Evolutionary conservation across 139 green algal genomes (phyloP).

Genomic region (Chlorella ohadii): DNA sequence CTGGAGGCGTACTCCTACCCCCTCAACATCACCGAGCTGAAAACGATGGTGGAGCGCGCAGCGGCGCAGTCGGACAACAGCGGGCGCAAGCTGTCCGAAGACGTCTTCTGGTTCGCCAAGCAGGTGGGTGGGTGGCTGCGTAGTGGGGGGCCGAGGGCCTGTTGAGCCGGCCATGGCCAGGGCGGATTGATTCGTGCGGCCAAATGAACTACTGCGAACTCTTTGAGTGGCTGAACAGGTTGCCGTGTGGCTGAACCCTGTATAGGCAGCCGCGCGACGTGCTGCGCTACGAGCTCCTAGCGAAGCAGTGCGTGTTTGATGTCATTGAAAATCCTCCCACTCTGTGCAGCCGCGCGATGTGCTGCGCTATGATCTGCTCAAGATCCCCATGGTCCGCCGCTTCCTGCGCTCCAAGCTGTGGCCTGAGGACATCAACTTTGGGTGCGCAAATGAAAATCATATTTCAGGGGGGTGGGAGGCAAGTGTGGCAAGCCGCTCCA

Average conservation of each 20-base stretch:
- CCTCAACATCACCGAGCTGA: constrained; percentile 77
- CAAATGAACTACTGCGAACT: too few species aligned
- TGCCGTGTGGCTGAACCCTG: too few species aligned
- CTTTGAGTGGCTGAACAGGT: too few species aligned
- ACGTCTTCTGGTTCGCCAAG: constrained; percentile 68
- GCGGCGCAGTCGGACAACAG: constrained; percentile 38
- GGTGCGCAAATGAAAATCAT: too few species aligned
- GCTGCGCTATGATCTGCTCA: constrained; percentile 64
- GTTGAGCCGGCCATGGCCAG: too few species aligned
- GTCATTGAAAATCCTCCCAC: too few species aligned
- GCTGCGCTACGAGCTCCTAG: constrained; percentile 66
- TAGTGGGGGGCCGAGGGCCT: too few species aligned
- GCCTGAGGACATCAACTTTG: constrained; percentile 74
- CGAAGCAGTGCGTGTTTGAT: too few species aligned
- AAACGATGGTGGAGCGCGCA: constrained; percentile 64
- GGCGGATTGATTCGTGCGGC: too few species aligned
- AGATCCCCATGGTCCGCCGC: constrained; percentile 46
- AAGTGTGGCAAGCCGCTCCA: too few species aligned
- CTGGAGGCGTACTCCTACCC: constrained; percentile 75
- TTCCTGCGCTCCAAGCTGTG: constrained; percentile 68
- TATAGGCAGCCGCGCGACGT: constrained; percentile 53
- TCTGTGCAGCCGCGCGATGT: constrained; percentile 46
- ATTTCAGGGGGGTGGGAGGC: too few species aligned
- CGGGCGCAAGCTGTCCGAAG: constrained; percentile 37
- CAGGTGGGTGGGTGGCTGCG: constrained; percentile 21